Evolutionary conservation across 2,329 filamentous ascomycete genomes (phyloP), one percentile per base, ranked within the genome.

Genomic region (Bipolaris sorokiniana): DNA sequence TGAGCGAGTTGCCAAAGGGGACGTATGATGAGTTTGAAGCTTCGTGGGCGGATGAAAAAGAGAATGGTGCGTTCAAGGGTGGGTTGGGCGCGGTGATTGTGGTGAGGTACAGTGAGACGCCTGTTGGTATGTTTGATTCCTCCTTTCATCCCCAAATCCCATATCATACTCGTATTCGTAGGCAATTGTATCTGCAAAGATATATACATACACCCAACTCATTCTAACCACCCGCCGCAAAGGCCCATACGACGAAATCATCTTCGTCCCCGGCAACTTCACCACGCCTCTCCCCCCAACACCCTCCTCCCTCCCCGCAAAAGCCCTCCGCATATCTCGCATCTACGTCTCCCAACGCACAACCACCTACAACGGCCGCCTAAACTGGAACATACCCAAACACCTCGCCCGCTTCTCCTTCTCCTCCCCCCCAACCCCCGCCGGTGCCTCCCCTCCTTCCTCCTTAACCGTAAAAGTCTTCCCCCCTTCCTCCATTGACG

Each of bases 361-460:
- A 9, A 75, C 72, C 10, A 55, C 57, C 13, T 73, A 75, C 60
- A 75, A 75, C 48, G 70, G 72, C 34, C 69, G 72, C 33, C 41
- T 70, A 3, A 74, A 74, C 48, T 74, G 71, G 70, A 73, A 75
- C 58, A 74, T 76, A 23, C 69, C 72, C 10, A 75, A 76, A 52
- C 70, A 73, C 56, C 67, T 75, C 16, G 71, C 71, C 0, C 71
- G 73, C 22, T 75, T 75, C 58, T 52, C 59, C 13, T 76, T 73
- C 59, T 73, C 69, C 13, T 61, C 69, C 0, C 69, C 69, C 0
- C 52, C 60, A 3, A 70, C 68, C 1, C 34, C 58, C 0, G 48
- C 54, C 7, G 65, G 65, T 10, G 41, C 46, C 7, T 52, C 61
- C 0, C 65, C 68, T 0, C 70, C 67, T 0, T 33, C 55, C 10